These are phyloP conservation scores for Miscanthus lutarioriparius DNA, from an alignment of 176 grass and related monocot genomes.

Conservation along the genomic window DNA sequence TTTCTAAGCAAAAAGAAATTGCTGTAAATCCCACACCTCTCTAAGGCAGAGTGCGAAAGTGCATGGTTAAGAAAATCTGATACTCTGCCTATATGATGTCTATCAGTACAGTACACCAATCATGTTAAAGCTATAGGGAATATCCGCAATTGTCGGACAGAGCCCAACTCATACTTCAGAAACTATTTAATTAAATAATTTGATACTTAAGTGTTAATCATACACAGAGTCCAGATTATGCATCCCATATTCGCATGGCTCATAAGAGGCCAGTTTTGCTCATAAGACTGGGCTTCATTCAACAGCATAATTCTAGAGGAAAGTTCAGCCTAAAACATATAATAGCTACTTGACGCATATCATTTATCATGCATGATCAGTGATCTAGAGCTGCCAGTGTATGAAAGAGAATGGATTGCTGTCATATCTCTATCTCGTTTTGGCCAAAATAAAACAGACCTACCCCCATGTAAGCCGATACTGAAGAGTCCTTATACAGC, in stretches of 20 bases:
- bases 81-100: not conserved
- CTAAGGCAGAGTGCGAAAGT: not conserved
- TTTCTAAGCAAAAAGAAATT: conserved; percentile 24
- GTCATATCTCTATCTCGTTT: not conserved
- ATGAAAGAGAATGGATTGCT: not conserved
- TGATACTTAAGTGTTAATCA: not conserved
- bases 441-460: not conserved
- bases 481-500: not conserved
- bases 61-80: not conserved
- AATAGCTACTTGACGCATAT: not conserved
- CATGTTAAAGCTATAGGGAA: not conserved
- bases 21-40: not conserved
- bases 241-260: not conserved
- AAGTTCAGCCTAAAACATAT: not conserved
- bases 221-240: not conserved
- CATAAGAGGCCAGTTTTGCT: not conserved
- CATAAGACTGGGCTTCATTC: not conserved
- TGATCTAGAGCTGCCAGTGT: conserved; percentile 11
- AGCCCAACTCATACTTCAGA: not conserved
- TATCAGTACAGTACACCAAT: not conserved
- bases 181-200: not conserved
- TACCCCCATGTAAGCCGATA: not conserved
- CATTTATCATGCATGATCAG: not conserved
- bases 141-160: not conserved
- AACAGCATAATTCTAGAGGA: conserved; percentile 1